These are phyloP conservation scores for Plenodomus lindquistii DNA, from an alignment of 2,329 filamentous ascomycete species.

Conservation along the genomic window DNA sequence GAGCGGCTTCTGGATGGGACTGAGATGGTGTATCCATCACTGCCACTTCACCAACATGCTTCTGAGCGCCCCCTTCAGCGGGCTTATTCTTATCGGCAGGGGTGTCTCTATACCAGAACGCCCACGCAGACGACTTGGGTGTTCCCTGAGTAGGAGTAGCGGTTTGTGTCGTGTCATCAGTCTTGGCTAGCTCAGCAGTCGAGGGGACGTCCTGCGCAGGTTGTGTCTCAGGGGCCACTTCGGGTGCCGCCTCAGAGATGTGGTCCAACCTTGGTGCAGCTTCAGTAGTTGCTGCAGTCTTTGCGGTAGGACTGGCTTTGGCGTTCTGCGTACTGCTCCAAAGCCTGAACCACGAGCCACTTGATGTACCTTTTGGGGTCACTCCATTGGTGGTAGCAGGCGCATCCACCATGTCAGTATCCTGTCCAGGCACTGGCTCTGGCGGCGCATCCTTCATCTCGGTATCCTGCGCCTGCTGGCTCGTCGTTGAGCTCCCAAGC, in stretches of 20 bases:
- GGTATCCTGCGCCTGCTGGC: slow-evolving; percentile 12
- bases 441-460: slow-evolving; percentile 25
- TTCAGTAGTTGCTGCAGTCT: slow-evolving; percentile 9
- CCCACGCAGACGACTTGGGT: slow-evolving; percentile 68
- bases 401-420: slow-evolving; percentile 21
- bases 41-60: slow-evolving; percentile 56
- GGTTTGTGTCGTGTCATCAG: slow-evolving; percentile 8
- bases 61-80: slow-evolving; percentile 62
- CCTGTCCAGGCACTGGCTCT: slow-evolving; percentile 2
- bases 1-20: slow-evolving; percentile 54
- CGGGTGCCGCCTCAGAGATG: slow-evolving; percentile 5
- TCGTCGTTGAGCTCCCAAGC: slow-evolving; percentile 13
- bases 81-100: slow-evolving; percentile 55
- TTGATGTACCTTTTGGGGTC: slow-evolving; percentile 23
- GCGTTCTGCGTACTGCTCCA: slow-evolving; percentile 55
- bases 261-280: slow-evolving; percentile 10
- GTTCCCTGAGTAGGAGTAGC: slow-evolving; percentile 41
- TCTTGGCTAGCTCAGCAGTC: slow-evolving; percentile 8
- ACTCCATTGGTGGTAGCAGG: slow-evolving; percentile 8
- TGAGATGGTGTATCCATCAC: slow-evolving; percentile 57
- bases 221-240: slow-evolving; percentile 3
- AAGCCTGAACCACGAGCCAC: slow-evolving; percentile 53
- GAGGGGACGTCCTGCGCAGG: slow-evolving; percentile 3
- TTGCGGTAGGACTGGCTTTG: slow-evolving; percentile 28
- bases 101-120: slow-evolving; percentile 73